Base-by-base conservation (phyloP, 352 stramenopile species). In the Globisporangium parvum region DNA sequence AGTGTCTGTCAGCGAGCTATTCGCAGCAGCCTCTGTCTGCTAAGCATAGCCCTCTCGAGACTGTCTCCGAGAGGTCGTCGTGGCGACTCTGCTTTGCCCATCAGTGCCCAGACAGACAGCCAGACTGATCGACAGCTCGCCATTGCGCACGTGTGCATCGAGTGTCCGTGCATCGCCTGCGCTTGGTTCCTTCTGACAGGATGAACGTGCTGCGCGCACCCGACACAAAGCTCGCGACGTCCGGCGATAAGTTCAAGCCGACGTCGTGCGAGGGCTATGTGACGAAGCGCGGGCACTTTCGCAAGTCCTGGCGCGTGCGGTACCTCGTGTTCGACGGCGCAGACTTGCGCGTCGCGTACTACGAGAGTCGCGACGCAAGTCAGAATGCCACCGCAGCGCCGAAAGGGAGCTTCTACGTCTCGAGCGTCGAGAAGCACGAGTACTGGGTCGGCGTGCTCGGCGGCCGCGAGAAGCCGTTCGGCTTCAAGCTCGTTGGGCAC, bases 251-350 rank as follows among this genome's bases (percentile, higher is more conserved):
- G 35, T 67, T 74, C 47, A 76, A 74, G 44, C 77, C 77, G 21
- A 92, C 81, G 15, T 92, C 80, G 4, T 91, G 81, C 51, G 84
- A 92, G 59, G 84, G 84, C 49, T 94, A 94, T 63, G 81, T 94
- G 54, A 94, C 77, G 45, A 94, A 94, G 62, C 78, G 84, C 51
- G 81, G 81, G 0, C 81, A 91, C 61, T 87, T 92, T 49, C 73
- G 79, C 63, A 94, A 94, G 67, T 89, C 81, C 26, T 94, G 81
- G 84, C 77, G 77, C 44, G 72, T 90, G 41, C 80, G 84, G 28
- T 94, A 85, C 60, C 73, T 94, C 12, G 66, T 87, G 28, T 67
- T 94, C 31, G 72, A 91, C 61, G 84, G 81, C 14, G 73, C 78
- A 6, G 77, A 86, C 55, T 68, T 91, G 31, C 66, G 70, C 18